Conservation (phyloP, 345 rosid species). For the Acer campestre region DNA sequence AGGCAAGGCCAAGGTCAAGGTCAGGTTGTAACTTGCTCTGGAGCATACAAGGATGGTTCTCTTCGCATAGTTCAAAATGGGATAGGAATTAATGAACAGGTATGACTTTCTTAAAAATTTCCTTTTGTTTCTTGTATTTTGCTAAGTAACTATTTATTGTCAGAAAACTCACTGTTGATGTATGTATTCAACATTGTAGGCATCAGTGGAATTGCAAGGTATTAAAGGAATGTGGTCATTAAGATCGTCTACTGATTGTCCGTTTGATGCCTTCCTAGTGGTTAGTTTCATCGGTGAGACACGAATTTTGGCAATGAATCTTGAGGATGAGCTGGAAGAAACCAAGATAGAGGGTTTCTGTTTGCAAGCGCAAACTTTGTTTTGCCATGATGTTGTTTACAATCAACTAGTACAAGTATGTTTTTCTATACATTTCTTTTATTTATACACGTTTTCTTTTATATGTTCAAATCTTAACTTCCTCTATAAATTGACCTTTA, state of each 20-base stretch:
- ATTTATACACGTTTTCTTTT: no score
- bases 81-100: slow-evolving; percentile 98
- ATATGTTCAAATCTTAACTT: no score
- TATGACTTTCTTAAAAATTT: slow-evolving; percentile 23
- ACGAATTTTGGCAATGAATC: slow-evolving; percentile 87
- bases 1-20: slow-evolving; percentile 99
- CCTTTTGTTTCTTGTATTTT: slow-evolving; percentile 8
- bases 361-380: slow-evolving; percentile 85
- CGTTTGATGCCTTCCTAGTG: slow-evolving; percentile 87
- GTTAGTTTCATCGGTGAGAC: slow-evolving; percentile 96
- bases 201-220: slow-evolving; percentile 95
- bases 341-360: slow-evolving; percentile 93
- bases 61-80: slow-evolving; percentile 94
- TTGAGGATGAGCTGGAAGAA: slow-evolving; percentile 91
- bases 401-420: slow-evolving; percentile 93
- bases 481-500: neutral
- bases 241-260: slow-evolving; percentile 82
- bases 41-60: slow-evolving; percentile 97
- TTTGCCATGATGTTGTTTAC: slow-evolving; percentile 87
- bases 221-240: slow-evolving; percentile 99
- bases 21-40: slow-evolving; percentile 97
- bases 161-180: slow-evolving; percentile 13
- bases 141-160: slow-evolving; percentile 6
- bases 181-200: slow-evolving; percentile 45
- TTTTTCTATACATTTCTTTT: neutral